Base-by-base conservation (phyloP, 306 rosid genomes). In the Hippophae gyantsensis region DNA sequence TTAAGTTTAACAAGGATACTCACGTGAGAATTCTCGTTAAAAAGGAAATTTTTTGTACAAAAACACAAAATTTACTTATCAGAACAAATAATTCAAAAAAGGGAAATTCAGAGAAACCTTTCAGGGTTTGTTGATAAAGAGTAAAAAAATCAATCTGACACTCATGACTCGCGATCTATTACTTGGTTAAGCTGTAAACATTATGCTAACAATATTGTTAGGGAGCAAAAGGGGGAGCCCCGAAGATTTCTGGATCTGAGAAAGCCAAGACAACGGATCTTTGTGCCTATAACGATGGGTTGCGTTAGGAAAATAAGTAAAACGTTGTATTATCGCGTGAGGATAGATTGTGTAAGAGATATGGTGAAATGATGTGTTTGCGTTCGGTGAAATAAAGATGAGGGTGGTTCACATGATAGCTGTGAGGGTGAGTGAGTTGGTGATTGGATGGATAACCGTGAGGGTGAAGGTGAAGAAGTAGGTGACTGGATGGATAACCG, bases 181-280 rank as follows among this genome's bases (percentile, higher is more conserved):
- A 70, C 62, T 47, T 13, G 56, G 56, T 6, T 52, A 73, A 71
- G 66, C 66, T 32, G 38, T 65, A 58, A 32, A 61, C 44, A 61
- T 40, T 2, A 47, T 40, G 43, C 57, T 10, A 46, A 56, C 14
- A 26, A 9, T 66, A 73, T 10, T 13, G 54, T 57, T 57, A 68
- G 46, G 13, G 54, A 68, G 26, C 13, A 23, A 42, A 23, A 42
- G 38, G 7, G 49, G 66, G 67, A 43, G 72, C 74, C 79, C 78
- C 79, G 26, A 76, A 69, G 64, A 40, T 72, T 40, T 59, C 56
- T 62, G 69, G 87, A 86, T 81, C 87, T 76, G 72, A 26, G 55
- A 70, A 27, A 54, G 48, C 43, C 9, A 52, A 46, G 64, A 6
- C 60, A 47, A 64, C 58, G 62, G 70, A 74, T 48, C 67, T 42